A percentile compares a stretch with the other conserved stretches of the same genome.
phyloP scores from a whole-genome alignment of 768 basidiomycete species.

The Dioszegia hungarica region DNA sequence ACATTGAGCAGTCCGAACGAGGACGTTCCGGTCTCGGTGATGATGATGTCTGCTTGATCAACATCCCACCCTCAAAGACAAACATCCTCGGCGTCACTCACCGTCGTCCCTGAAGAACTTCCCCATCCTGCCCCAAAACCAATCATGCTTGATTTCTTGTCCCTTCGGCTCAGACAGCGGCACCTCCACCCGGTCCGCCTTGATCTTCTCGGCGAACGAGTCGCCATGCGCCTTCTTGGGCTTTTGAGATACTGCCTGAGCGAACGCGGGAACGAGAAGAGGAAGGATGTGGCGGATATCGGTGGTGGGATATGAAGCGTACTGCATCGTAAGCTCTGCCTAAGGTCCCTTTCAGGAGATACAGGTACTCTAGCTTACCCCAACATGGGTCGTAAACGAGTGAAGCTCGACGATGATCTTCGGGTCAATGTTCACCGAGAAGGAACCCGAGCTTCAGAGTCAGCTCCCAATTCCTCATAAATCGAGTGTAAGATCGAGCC shows the following conservation, averaged over 20 bases:
- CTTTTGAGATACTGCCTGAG: constrained; percentile 17
- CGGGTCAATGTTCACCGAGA: constrained; percentile 46
- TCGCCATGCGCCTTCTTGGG: constrained; percentile 19
- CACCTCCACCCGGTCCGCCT: constrained; percentile 23
- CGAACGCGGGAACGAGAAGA: constrained; percentile 38
- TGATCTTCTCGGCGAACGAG: constrained; percentile 24
- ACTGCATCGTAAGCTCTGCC: constrained; percentile 16
- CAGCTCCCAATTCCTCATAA: background rate
- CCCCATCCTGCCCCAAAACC: constrained; percentile 76
- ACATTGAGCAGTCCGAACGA: constrained; percentile 80
- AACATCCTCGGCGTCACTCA: constrained; percentile 28
- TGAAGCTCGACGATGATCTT: constrained; percentile 48
- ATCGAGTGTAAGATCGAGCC: background rate
- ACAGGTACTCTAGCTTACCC: constrained; percentile 15
- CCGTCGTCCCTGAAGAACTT: constrained; percentile 68
- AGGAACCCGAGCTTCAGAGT: constrained; percentile 42
- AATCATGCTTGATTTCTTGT: constrained; percentile 64
- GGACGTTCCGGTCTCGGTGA: constrained; percentile 86
- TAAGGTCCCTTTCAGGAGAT: background rate
- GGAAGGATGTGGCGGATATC: constrained; percentile 48
- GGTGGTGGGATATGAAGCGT: constrained; percentile 44
- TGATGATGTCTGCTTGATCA: constrained; percentile 55
- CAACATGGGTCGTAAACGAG: constrained; percentile 43
- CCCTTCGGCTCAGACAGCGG: constrained; percentile 18
- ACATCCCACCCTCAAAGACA: background rate